Base-by-base conservation (phyloP, 2,329 filamentous ascomycete species). In the Monilinia vaccinii-corymbosi region DNA sequence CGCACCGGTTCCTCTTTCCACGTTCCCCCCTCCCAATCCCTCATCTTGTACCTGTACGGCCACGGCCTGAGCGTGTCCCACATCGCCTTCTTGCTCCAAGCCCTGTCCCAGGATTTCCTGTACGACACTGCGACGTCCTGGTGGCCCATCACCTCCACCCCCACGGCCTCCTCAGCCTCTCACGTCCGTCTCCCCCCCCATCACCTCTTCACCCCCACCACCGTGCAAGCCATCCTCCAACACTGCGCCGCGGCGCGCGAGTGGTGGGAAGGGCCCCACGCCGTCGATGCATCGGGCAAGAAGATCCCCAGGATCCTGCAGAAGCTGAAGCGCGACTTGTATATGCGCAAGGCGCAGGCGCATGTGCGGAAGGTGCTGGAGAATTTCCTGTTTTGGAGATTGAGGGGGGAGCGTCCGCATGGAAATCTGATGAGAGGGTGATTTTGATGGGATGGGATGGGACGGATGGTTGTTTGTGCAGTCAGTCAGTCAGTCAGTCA, bases 221-320 rank as follows among this genome's bases (percentile, higher is more conserved):
- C 83, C 0, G 87, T 96, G 18, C 84, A 87, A 73, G 93, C 96
- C 62, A 91, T 92, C 16, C 83, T 83, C 66, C 81, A 89, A 32
- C 21, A n/a, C 11, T n/a, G 18, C 8, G 5, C 25, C 1, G 18
- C 46, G 4, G 28, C 46, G 25, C n/a, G 13, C 23, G n/a, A 36
- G 14, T 60, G 57, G 57, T 60, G 57, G 57, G 57, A 60, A 16
- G 13, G 6, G 0, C 18, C 25, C 0, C 1, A 32, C 2, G 38
- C 31, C 1, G 8, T 6, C 1, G 57, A 60, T 40, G 2, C n/a
- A 5, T 14, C 32, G 4, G 49, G 42, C 3, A 55, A 47, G 7
- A 1, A 9, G 0, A 0, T 60, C 2, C 49, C 57, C 0, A 25
- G 18, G 13, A 23, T 18, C n/a, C 55, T 46, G 14, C 28, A 38